Conservation (phyloP, 2,329 filamentous ascomycete genomes). For the Sclerotinia nivalis region DNA sequence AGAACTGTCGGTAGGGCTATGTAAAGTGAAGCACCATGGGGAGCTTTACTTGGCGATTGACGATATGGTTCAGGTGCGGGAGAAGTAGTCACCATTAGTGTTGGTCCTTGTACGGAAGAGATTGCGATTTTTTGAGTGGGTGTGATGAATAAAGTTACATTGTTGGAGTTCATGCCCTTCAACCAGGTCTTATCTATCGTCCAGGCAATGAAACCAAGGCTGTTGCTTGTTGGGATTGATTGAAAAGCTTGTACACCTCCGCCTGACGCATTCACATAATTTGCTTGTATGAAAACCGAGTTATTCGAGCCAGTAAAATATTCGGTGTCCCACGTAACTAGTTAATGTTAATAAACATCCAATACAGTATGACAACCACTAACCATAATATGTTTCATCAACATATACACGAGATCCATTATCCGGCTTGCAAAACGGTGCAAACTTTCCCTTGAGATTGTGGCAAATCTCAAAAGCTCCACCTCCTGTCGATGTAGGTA, state of each 20-base stretch:
- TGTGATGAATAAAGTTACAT: conserved; percentile 37
- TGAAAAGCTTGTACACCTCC: conserved; percentile 37
- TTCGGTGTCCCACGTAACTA: conserved; percentile 40
- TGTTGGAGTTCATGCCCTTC: conserved; percentile 33
- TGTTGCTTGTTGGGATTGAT: conserved; percentile 30
- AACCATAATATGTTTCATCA: conserved; percentile 39
- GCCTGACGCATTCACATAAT: conserved; percentile 37
- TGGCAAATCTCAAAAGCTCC: conserved; percentile 38
- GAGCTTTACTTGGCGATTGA: conserved; percentile 29
- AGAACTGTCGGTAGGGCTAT: conserved; percentile 38
- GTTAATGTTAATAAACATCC: neutral
- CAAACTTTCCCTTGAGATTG: conserved; percentile 35
- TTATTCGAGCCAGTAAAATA: conserved; percentile 35
- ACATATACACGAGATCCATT: conserved; percentile 38
- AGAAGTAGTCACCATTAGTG: conserved; percentile 33
- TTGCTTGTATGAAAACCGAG: conserved; percentile 35
- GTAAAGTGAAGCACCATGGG: conserved; percentile 35
- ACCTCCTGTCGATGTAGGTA: conserved; percentile 31
- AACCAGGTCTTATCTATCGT: conserved; percentile 35
- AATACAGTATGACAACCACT: neutral
- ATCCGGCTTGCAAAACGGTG: conserved; percentile 39
- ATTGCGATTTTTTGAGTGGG: conserved; percentile 28
- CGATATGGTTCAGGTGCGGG: conserved; percentile 31
- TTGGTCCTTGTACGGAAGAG: conserved; percentile 31
- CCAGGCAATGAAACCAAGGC: conserved; percentile 35